phyloP scores from a whole-genome alignment of 257 asterid genomes.

The Gardenia jasminoides region DNA sequence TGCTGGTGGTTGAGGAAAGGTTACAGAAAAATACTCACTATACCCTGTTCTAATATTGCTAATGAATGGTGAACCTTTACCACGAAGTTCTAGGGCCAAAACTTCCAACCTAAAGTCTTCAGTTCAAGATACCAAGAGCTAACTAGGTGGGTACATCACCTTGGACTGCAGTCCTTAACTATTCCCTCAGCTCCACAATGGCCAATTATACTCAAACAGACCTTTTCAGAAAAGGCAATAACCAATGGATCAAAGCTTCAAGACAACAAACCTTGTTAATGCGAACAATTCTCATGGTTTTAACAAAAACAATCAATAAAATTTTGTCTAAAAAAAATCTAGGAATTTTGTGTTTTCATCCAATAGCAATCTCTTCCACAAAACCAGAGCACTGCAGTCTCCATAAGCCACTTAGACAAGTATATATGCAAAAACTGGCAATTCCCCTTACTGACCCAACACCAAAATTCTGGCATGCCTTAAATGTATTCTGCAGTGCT shows the following conservation, averaged over 20 bases:
- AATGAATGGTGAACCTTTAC: background rate
- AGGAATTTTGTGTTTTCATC: background rate
- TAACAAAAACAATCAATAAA: background rate
- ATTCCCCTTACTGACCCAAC: background rate
- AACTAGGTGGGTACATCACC: background rate
- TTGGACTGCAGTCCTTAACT: no score
- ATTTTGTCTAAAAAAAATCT: background rate
- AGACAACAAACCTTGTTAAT: background rate
- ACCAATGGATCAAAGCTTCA: background rate
- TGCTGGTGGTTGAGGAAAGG: background rate
- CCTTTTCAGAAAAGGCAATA: background rate
- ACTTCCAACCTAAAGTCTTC: background rate
- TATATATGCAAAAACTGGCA: background rate
- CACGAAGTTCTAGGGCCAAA: background rate
- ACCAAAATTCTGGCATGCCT: background rate
- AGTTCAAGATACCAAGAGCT: constrained; percentile 1
- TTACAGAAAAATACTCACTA: background rate
- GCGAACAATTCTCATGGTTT: background rate
- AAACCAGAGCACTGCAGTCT: background rate
- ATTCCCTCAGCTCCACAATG: background rate
- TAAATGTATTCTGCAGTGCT: background rate
- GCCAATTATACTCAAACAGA: background rate
- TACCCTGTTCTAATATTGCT: background rate
- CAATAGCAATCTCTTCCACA: background rate
- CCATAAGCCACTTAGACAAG: background rate